Percentiles rank a stretch among this genome's conserved stretches.
Conservation (phyloP, 2,329 filamentous ascomycete species). For the Penicillium digitatum region DNA sequence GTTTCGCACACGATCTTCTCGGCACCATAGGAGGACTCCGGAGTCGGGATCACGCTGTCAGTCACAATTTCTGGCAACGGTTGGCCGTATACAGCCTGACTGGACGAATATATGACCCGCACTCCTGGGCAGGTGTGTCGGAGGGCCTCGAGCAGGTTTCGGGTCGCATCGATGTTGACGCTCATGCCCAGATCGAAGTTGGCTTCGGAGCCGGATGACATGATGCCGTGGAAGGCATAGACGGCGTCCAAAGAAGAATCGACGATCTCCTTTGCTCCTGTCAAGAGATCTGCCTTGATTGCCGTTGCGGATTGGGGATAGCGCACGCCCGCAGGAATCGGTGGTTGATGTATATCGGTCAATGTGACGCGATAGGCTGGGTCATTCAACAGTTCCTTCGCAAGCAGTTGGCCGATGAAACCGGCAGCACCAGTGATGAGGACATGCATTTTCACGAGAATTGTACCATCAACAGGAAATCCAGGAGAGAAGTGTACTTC, state of each 20-base stretch:
- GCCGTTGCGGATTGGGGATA: conserved; percentile 50
- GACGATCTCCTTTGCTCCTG: conserved; percentile 38
- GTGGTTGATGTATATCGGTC: conserved; percentile 55
- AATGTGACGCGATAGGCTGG: conserved; percentile 50
- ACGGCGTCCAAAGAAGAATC: conserved; percentile 49
- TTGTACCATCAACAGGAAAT: background rate
- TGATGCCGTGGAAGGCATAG: conserved; percentile 64
- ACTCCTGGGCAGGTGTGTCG: conserved; percentile 50
- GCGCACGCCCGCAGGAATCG: conserved; percentile 47
- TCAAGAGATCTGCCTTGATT: conserved; percentile 53
- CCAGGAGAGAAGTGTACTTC: background rate
- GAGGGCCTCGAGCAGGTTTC: conserved; percentile 53
- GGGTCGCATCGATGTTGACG: conserved; percentile 60
- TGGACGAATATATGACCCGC: conserved; percentile 59
- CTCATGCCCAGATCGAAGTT: conserved; percentile 57
- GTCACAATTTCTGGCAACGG: conserved; percentile 53
- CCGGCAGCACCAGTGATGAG: conserved; percentile 63
- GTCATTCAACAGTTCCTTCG: conserved; percentile 52
- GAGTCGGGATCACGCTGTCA: conserved; percentile 53
- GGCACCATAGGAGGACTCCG: conserved; percentile 60
- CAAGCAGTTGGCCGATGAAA: conserved; percentile 61
- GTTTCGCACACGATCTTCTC: conserved; percentile 62
- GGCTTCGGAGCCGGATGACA: conserved; percentile 61
- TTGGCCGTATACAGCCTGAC: conserved; percentile 61
- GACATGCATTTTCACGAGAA: conserved; percentile 42